These are phyloP conservation scores for Fusarium pseudograminearum DNA, from an alignment of 2,329 filamentous ascomycete genomes.

Conservation along the genomic window DNA sequence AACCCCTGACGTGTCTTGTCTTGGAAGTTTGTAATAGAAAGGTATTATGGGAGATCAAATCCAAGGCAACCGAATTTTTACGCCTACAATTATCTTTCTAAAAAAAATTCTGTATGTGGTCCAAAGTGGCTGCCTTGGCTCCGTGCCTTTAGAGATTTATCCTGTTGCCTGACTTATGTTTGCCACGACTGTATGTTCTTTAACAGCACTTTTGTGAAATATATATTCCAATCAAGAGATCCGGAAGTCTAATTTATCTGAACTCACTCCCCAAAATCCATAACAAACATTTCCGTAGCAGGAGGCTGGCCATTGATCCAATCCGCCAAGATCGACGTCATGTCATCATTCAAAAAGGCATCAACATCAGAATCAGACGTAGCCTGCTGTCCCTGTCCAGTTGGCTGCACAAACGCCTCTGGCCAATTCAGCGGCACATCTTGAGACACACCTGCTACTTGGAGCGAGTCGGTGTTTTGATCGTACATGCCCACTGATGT, in stretches of 20 bases:
- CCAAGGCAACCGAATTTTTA: not conserved
- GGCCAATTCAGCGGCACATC: slow-evolving; percentile 16
- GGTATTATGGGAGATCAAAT: no score
- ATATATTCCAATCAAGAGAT: not conserved
- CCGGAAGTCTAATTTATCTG: no score
- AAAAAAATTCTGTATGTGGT: not conserved
- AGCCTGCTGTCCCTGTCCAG: not conserved
- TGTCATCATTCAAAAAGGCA: slow-evolving; percentile 26
- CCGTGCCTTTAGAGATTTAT: not conserved
- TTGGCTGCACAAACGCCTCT: not conserved
- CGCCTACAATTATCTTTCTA: not conserved
- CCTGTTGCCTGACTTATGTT: not conserved
- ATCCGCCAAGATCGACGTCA: slow-evolving; percentile 36
- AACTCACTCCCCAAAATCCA: slow-evolving; percentile 24
- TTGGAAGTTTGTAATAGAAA: not conserved
- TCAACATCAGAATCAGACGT: not conserved
- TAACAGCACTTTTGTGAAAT: not conserved
- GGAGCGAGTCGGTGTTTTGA: slow-evolving; percentile 29
- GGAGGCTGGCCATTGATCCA: slow-evolving; percentile 38
- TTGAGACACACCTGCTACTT: slow-evolving; percentile 29
- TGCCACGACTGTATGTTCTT: not conserved
- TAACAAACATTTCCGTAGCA: slow-evolving; percentile 31
- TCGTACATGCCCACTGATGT: slow-evolving; percentile 37
- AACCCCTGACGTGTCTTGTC: not conserved
- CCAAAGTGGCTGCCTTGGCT: not conserved